Conservation (phyloP, 306 rosid species). For the Fragaria iinumae region DNA sequence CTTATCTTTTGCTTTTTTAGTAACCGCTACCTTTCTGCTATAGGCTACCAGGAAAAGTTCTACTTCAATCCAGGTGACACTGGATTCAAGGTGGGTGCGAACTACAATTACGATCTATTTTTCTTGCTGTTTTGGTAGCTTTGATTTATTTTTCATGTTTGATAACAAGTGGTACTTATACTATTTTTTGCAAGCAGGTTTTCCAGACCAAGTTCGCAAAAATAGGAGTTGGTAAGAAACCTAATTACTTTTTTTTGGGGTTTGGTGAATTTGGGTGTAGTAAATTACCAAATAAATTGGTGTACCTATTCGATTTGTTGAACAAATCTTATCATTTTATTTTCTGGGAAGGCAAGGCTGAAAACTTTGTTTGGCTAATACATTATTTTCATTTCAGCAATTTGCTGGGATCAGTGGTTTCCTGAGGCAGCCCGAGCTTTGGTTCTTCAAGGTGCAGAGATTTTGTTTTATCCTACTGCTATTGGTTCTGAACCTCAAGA, state of each 20-base stretch:
- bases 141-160: slow-evolving; percentile 19
- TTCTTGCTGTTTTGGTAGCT: slow-evolving; percentile 8
- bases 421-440: slow-evolving; percentile 95
- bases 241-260: background rate
- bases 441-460: slow-evolving; percentile 98
- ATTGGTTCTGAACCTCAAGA: slow-evolving; percentile 98
- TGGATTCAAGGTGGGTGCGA: slow-evolving; percentile 79
- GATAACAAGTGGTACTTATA: slow-evolving; percentile 5
- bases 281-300: background rate
- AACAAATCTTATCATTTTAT: slow-evolving; percentile 12
- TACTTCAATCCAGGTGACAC: slow-evolving; percentile 97
- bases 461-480: slow-evolving; percentile 93
- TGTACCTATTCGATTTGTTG: slow-evolving; percentile 6
- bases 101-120: slow-evolving; percentile 13
- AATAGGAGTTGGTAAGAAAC: slow-evolving; percentile 84
- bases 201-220: slow-evolving; percentile 84
- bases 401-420: slow-evolving; percentile 99
- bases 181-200: slow-evolving; percentile 58
- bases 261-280: slow-evolving; percentile 6
- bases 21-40: slow-evolving; percentile 10
- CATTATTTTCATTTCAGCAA: slow-evolving; percentile 51
- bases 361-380: slow-evolving; percentile 20
- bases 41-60: slow-evolving; percentile 98
- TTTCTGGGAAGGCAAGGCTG: slow-evolving; percentile 7
- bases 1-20: background rate